A percentile compares a stretch with the other conserved stretches of the same genome.
phyloP scores from a whole-genome alignment of 2,329 filamentous ascomycete species.

The Phialophora tarda region DNA sequence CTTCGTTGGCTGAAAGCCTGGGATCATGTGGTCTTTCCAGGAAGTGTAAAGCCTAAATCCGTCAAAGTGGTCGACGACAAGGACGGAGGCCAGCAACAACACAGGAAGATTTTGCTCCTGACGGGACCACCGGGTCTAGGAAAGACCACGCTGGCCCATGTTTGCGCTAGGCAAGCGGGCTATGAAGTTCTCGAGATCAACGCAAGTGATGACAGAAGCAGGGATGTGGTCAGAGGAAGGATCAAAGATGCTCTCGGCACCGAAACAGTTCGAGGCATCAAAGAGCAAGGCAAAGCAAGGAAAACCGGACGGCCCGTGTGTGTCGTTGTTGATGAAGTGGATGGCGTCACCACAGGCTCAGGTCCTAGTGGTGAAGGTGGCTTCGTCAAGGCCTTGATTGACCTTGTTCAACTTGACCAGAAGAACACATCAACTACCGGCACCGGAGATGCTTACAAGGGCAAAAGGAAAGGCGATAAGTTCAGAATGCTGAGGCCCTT shows the following conservation, averaged over 20 bases:
- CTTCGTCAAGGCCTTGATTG: constrained; percentile 92
- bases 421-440: constrained; percentile 65
- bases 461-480: constrained; percentile 75
- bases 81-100: constrained; percentile 72
- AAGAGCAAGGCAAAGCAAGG: constrained; percentile 58
- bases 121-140: constrained; percentile 91
- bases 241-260: constrained; percentile 92
- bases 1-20: constrained; percentile 92
- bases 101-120: constrained; percentile 86
- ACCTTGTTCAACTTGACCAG: constrained; percentile 84
- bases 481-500: constrained; percentile 87
- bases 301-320: constrained; percentile 87
- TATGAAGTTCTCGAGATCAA: constrained; percentile 98
- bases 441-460: constrained; percentile 22
- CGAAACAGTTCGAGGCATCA: constrained; percentile 79
- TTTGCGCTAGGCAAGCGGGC: constrained; percentile 91
- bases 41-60: constrained; percentile 62
- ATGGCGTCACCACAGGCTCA: constrained; percentile 85
- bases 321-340: constrained; percentile 94
- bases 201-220: constrained; percentile 91
- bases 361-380: constrained; percentile 79
- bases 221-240: constrained; percentile 84
- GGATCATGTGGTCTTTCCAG: constrained; percentile 91
- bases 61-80: constrained; percentile 49
- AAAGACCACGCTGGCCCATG: constrained; percentile 95